Evolutionary conservation across 768 basidiomycete genomes (phyloP).

Genomic region (Boletus barrowsii): DNA sequence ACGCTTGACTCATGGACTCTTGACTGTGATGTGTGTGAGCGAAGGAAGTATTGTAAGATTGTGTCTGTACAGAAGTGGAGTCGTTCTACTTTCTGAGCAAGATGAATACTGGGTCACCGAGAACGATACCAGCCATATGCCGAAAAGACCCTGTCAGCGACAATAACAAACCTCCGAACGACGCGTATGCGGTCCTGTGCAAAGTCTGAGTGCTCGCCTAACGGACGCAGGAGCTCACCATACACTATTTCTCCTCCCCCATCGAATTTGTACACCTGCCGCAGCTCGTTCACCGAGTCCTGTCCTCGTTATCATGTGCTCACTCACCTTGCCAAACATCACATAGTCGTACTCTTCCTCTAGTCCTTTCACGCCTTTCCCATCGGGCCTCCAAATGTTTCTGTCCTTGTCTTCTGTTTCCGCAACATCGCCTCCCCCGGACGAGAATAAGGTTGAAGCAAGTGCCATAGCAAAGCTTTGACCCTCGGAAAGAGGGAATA

Average conservation of each 20-base stretch:
- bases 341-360: constrained; percentile 99
- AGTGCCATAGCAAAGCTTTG: constrained; percentile 84
- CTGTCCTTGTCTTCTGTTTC: constrained; percentile 70
- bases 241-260: constrained; percentile 85
- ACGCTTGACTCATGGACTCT: not conserved
- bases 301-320: not conserved
- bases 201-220: not conserved
- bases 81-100: constrained; percentile 71
- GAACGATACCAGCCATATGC: constrained; percentile 87
- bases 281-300: constrained; percentile 9
- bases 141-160: constrained; percentile 90
- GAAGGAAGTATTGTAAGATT: constrained; percentile 8
- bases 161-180: constrained; percentile 94
- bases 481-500: constrained; percentile 68
- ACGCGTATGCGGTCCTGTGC: constrained; percentile 87
- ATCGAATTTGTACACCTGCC: constrained; percentile 95
- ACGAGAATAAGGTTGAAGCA: constrained; percentile 69
- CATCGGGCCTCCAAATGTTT: constrained; percentile 82
- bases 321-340: constrained; percentile 96
- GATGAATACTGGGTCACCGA: constrained; percentile 90
- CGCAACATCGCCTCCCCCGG: constrained; percentile 49
- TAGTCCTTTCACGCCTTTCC: constrained; percentile 73
- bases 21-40: not conserved
- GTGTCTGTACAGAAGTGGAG: not conserved
- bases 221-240: not conserved